Evolutionary conservation across 306 rosid species (phyloP).

Genomic region (Morella rubra): DNA sequence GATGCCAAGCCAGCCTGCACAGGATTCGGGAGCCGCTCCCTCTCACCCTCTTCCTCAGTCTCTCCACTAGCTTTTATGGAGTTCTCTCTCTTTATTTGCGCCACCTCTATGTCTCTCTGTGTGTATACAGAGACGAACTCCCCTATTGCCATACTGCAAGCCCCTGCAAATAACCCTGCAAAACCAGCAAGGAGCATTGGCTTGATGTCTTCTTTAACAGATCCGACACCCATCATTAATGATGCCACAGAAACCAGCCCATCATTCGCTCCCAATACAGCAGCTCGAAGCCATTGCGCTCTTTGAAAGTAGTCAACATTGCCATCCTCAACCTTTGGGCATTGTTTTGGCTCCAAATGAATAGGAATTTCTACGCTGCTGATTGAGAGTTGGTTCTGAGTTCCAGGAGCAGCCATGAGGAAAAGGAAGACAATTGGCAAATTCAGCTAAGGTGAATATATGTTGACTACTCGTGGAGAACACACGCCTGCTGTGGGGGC

Average conservation of each 20-base stretch:
- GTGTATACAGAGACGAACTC: slow-evolving; percentile 41
- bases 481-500: background rate
- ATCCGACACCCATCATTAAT: slow-evolving; percentile 37
- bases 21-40: slow-evolving; percentile 41
- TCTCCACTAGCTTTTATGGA: background rate
- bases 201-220: slow-evolving; percentile 24
- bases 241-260: slow-evolving; percentile 31
- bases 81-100: slow-evolving; percentile 17
- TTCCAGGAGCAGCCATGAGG: background rate
- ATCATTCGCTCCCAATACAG: slow-evolving; percentile 33
- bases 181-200: slow-evolving; percentile 32
- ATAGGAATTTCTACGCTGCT: background rate
- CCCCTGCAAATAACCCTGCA: slow-evolving; percentile 39
- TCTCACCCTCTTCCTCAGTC: background rate
- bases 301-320: slow-evolving; percentile 27
- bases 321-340: background rate
- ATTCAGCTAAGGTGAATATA: background rate
- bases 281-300: slow-evolving; percentile 43
- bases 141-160: slow-evolving; percentile 39
- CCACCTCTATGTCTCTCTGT: slow-evolving; percentile 31
- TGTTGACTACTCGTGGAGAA: background rate
- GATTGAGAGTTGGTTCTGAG: background rate
- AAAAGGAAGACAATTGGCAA: background rate
- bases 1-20: slow-evolving; percentile 48
- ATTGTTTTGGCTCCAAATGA: background rate